Percentiles rank a stretch among this genome's conserved stretches.
Conservation (phyloP, 2,329 filamentous ascomycete genomes). For the Penicillium sp. region DNA sequence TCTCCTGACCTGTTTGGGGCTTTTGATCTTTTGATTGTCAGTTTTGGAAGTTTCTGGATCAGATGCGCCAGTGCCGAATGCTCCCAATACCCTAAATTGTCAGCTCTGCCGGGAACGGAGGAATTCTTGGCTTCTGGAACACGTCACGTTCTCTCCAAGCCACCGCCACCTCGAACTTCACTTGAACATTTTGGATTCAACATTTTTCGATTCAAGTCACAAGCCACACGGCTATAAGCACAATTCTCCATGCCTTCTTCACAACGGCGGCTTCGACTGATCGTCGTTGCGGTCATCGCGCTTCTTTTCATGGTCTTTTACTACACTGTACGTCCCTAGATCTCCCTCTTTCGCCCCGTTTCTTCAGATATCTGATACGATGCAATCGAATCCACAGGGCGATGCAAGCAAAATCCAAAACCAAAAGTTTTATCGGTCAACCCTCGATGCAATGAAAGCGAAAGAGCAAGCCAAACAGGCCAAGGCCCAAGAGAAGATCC, state of each 20-base stretch:
- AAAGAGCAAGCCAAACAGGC: conserved; percentile 43
- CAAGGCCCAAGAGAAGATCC: conserved; percentile 58
- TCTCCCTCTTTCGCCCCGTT: not conserved
- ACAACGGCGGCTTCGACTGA: conserved; percentile 67
- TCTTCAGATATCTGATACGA: conserved; percentile 3
- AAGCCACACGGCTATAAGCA: not conserved
- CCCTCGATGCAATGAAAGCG: conserved; percentile 54
- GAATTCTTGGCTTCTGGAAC: conserved; percentile 4
- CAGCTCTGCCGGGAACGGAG: not conserved
- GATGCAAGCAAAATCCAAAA: conserved; percentile 43
- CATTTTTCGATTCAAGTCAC: not conserved
- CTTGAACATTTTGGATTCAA: not conserved
- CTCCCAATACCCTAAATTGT: not conserved
- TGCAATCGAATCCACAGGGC: conserved; percentile 29
- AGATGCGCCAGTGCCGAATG: not conserved
- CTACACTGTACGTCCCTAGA: conserved; percentile 58
- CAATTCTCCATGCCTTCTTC: conserved; percentile 63
- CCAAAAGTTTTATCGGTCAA: conserved; percentile 57
- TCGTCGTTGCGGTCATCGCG: conserved; percentile 64
- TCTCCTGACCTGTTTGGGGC: conserved; percentile 11
- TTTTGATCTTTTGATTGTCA: not conserved
- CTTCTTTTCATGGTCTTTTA: conserved; percentile 69
- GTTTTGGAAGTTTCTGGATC: not conserved
- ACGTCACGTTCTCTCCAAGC: not conserved
- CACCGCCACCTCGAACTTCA: not conserved